phyloP scores from a whole-genome alignment of 1,139 yeast species.

The Diutina ranongensis region DNA sequence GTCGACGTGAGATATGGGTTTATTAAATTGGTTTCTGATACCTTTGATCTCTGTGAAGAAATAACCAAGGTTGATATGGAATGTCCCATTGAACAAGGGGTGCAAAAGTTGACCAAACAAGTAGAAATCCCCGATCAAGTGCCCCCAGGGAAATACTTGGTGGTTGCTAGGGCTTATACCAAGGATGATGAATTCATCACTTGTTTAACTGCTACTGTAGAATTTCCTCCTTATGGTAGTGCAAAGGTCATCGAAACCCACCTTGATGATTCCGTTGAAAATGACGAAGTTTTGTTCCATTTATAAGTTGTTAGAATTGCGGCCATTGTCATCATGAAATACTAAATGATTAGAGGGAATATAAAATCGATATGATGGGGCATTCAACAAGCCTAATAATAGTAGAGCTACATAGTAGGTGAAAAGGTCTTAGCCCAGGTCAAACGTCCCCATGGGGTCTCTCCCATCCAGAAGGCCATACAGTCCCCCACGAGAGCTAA shows the following conservation, averaged over 20 bases:
- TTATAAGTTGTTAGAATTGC: too few relatives aligned
- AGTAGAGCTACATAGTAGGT: too few relatives aligned
- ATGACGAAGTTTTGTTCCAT: background rate
- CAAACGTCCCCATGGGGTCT: too few relatives aligned
- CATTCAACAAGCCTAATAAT: too few relatives aligned
- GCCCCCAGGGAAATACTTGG: constrained; percentile 88
- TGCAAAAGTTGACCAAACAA: constrained; percentile 48
- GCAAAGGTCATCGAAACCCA: background rate
- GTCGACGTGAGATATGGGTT: constrained; percentile 89
- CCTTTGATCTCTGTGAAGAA: constrained; percentile 85
- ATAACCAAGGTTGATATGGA: constrained; percentile 66
- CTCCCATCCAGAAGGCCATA: too few relatives aligned
- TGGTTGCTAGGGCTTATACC: constrained; percentile 82
- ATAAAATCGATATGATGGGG: too few relatives aligned
- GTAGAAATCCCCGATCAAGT: constrained; percentile 88
- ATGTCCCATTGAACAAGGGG: constrained; percentile 73
- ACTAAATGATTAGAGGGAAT: too few relatives aligned
- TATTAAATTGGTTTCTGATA: constrained; percentile 74
- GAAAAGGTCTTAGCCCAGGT: too few relatives aligned
- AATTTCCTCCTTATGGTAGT: constrained; percentile 29
- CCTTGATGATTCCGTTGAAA: background rate
- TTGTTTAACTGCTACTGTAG: constrained; percentile 74
- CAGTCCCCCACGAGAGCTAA: too few relatives aligned
- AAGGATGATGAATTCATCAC: constrained; percentile 70
- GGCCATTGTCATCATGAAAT: too few relatives aligned